Evolutionary conservation across 257 asterid genomes (phyloP).

Genomic region (Plantago elongata): DNA sequence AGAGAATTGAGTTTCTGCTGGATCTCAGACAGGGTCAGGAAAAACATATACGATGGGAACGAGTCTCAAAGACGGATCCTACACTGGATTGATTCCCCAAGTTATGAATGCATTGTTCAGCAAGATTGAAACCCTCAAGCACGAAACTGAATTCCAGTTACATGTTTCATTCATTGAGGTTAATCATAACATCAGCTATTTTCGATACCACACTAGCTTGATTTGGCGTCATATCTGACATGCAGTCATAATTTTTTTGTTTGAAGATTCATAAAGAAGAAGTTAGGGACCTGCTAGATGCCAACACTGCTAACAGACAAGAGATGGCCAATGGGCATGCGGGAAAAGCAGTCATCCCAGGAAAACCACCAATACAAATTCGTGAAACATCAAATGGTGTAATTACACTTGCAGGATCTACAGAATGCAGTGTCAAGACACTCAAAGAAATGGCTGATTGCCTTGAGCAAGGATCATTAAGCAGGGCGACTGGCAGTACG

Average conservation of each 20-base stretch:
- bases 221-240: neutral
- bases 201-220: no score
- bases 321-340: slow-evolving; percentile 69
- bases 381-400: slow-evolving; percentile 98
- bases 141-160: slow-evolving; percentile 84
- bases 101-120: slow-evolving; percentile 80
- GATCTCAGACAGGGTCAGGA: slow-evolving; percentile 94
- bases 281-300: slow-evolving; percentile 87
- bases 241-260: slow-evolving; percentile 11
- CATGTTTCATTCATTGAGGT: slow-evolving; percentile 98
- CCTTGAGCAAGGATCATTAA: slow-evolving; percentile 87
- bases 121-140: slow-evolving; percentile 76
- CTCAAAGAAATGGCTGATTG: slow-evolving; percentile 96
- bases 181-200: slow-evolving; percentile 10
- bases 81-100: slow-evolving; percentile 85
- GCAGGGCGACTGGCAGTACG: slow-evolving; percentile 98
- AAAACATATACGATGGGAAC: slow-evolving; percentile 99
- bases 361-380: slow-evolving; percentile 86
- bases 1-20: slow-evolving; percentile 16
- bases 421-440: slow-evolving; percentile 74
- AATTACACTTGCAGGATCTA: slow-evolving; percentile 96
- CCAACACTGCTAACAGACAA: slow-evolving; percentile 42
- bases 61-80: slow-evolving; percentile 72
- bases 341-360: slow-evolving; percentile 64
- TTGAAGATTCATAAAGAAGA: slow-evolving; percentile 96